Base-by-base conservation (phyloP, 257 asterid species). In the Salvia rosmarinus region DNA sequence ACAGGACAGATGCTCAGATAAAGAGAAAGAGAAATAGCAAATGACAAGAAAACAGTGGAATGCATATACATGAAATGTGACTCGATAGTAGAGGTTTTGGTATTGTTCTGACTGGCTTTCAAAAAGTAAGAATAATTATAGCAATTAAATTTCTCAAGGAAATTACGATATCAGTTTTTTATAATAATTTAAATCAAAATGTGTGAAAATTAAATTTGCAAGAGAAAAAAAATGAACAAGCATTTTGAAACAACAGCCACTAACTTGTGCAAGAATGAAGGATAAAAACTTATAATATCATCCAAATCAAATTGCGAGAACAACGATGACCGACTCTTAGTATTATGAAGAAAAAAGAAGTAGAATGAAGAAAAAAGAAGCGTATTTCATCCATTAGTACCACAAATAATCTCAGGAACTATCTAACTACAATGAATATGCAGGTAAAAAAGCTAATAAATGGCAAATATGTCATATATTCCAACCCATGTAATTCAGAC, bases 401-500 rank as follows among this genome's bases (percentile, higher is more conserved):
- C 9, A 19, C 0, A 58, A 14, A 37, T n/a, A 34, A 56, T 49
- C 46, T 23, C 25, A 16, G 62, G 30, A 35, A 19, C 39, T 9
- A 50, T 67, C 10, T n/a, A 49, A 67, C 28, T 6, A 49, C 14
- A 13, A 44, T 8, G 28, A 32, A 34, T 19, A 51, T 50, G 49
- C 19, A 28, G 28, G 34, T 1, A 64, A 17, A 46, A 37, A 30
- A 58, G 30, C 47, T 9, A 60, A 14, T 61, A 47, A 6, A 50
- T 72, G 13, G 63, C 43, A 8, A n/a, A n/a, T n/a, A n/a, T n/a
- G n/a, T n/a, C n/a, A 7, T 17, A 30, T 32, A 50, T 21, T 35
- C 67, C 62, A 55, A 32, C 72, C 34, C 51, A 46, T 12, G 55
- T 55, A n/a, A 25, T 37, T 57, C 11, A 23, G 17, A 39, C 56